Conservation (phyloP, 106 monocot genomes). For the Vanilla planifolia region DNA sequence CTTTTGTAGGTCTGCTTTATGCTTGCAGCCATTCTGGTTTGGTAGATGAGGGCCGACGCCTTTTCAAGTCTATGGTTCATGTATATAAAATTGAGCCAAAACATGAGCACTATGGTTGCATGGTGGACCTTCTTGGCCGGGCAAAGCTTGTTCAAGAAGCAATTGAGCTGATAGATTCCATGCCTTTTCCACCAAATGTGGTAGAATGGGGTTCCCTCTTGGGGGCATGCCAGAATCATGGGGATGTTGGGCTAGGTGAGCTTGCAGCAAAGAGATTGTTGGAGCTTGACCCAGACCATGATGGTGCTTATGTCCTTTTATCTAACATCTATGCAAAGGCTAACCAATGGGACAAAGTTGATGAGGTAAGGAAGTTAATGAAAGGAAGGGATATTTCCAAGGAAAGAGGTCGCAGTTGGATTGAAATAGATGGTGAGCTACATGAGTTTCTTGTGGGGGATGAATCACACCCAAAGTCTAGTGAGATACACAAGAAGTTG, state of each 20-base stretch:
- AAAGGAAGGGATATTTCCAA: slow-evolving; percentile 30
- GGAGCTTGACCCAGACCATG: slow-evolving; percentile 44
- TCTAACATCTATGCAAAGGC: slow-evolving; percentile 59
- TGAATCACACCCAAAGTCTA: slow-evolving; percentile 25
- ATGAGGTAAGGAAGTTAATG: slow-evolving; percentile 41
- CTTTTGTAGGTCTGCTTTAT: slow-evolving; percentile 31
- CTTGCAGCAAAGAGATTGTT: slow-evolving; percentile 39
- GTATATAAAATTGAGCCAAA: slow-evolving; percentile 33
- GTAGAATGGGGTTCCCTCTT: slow-evolving; percentile 58
- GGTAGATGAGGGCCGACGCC: slow-evolving; percentile 36
- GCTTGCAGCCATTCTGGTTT: slow-evolving; percentile 51
- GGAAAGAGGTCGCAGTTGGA: slow-evolving; percentile 51
- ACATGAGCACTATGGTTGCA: slow-evolving; percentile 62
- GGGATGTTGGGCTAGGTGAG: slow-evolving; percentile 36
- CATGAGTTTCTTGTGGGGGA: slow-evolving; percentile 62
- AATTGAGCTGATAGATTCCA: slow-evolving; percentile 33
- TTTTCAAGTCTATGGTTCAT: slow-evolving; percentile 39
- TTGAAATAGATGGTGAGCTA: slow-evolving; percentile 55
- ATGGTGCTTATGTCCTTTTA: slow-evolving; percentile 51
- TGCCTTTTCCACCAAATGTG: slow-evolving; percentile 51
- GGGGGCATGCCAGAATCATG: slow-evolving; percentile 38
- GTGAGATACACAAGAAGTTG: slow-evolving; percentile 43
- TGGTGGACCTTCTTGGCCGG: slow-evolving; percentile 74
- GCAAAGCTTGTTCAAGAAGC: slow-evolving; percentile 46
- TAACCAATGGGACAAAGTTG: slow-evolving; percentile 34